Evolutionary conservation across 2,329 filamentous ascomycete species (phyloP).

Genomic region (Aspergillus eucalypticola): DNA sequence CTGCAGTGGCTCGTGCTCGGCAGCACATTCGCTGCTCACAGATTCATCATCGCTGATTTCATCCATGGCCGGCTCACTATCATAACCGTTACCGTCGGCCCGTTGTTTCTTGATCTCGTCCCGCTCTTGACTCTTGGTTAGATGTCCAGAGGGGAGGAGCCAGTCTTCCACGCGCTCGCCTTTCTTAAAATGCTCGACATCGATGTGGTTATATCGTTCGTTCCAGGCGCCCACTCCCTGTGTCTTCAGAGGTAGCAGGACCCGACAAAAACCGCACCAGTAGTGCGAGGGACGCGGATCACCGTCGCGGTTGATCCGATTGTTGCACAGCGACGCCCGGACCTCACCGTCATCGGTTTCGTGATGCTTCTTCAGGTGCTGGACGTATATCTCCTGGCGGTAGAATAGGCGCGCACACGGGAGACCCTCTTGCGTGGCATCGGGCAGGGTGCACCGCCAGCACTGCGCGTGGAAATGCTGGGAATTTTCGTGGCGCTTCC

Average conservation of each 20-base stretch:
- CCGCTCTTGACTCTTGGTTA: constrained; percentile 21
- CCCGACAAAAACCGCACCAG: constrained; percentile 84
- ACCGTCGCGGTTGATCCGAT: constrained; percentile 65
- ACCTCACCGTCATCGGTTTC: constrained; percentile 32
- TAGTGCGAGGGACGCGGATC: constrained; percentile 57
- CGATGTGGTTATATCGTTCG: constrained; percentile 72
- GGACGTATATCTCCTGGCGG: constrained; percentile 59
- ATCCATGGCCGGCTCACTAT: constrained; percentile 8
- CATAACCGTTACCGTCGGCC: constrained; percentile 1
- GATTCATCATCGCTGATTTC: constrained; percentile 18
- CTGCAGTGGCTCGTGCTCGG: constrained; percentile 10
- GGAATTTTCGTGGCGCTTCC: constrained; percentile 84
- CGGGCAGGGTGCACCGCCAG: constrained; percentile 66
- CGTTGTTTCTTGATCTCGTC: constrained; percentile 8
- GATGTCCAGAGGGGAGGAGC: constrained; percentile 30
- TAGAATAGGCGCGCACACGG: constrained; percentile 62
- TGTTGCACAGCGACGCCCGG: constrained; percentile 46
- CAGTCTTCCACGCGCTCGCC: constrained; percentile 38
- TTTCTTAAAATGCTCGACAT: constrained; percentile 52
- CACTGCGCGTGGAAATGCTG: constrained; percentile 72
- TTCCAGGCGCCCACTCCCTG: constrained; percentile 59
- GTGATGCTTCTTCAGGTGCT: constrained; percentile 62
- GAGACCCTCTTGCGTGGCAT: constrained; percentile 22
- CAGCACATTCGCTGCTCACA: constrained; percentile 10
- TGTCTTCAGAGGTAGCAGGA: constrained; percentile 55